These are phyloP conservation scores for Pharnaceum exiguum DNA, from an alignment of 148 eudicot species.

Conservation along the genomic window DNA sequence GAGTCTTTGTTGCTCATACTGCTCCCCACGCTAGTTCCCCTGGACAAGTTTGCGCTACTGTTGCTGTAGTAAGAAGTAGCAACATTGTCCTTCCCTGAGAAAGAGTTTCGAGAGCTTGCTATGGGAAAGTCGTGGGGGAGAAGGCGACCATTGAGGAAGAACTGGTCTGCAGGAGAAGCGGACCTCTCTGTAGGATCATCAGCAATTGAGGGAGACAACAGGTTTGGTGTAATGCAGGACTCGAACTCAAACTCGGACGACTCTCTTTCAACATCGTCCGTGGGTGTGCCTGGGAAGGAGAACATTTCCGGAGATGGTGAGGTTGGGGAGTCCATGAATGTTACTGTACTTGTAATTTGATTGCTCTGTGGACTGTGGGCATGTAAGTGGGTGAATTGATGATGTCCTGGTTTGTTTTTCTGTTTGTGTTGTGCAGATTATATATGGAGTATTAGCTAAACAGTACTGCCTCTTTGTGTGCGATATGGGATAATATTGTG, in stretches of 20 bases:
- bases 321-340: slow-evolving; percentile 8
- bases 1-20: slow-evolving; percentile 43
- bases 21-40: slow-evolving; percentile 42
- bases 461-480: too few relatives aligned
- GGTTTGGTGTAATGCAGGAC: slow-evolving; percentile 23
- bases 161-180: slow-evolving; percentile 77
- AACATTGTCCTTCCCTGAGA: slow-evolving; percentile 18
- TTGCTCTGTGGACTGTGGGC: not conserved
- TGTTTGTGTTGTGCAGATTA: too few relatives aligned
- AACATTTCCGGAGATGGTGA: slow-evolving; percentile 42
- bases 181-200: slow-evolving; percentile 5
- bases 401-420: too few relatives aligned
- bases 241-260: slow-evolving; percentile 52
- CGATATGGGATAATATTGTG: too few relatives aligned
- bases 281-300: slow-evolving; percentile 27
- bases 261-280: slow-evolving; percentile 2
- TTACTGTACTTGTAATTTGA: too few relatives aligned
- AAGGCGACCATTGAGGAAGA: slow-evolving; percentile 69
- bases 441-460: too few relatives aligned
- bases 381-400: not conserved
- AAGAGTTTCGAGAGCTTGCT: slow-evolving; percentile 14
- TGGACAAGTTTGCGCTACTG: slow-evolving; percentile 9
- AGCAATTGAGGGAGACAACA: slow-evolving; percentile 13
- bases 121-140: slow-evolving; percentile 64
- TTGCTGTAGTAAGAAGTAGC: not conserved